Evolutionary conservation across 2,329 filamentous ascomycete genomes (phyloP).

Genomic region (Colletotrichum shisoi): DNA sequence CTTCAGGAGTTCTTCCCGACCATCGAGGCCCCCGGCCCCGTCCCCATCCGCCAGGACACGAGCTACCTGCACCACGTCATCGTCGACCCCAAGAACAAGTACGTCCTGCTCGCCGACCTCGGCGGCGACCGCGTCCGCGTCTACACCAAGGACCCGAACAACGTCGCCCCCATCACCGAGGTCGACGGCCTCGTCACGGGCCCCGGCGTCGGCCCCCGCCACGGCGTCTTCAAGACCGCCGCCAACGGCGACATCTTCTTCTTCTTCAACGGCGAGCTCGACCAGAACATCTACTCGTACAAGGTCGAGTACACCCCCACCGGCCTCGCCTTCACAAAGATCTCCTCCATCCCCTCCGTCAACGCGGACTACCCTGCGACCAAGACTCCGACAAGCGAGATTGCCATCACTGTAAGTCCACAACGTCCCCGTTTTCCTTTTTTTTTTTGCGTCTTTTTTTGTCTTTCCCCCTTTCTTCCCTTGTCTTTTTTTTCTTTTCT

Average conservation of each 20-base stretch:
- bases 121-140: constrained; percentile 38
- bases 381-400: constrained; percentile 41
- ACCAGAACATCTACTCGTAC: constrained; percentile 41
- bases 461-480: not conserved
- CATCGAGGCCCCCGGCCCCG: constrained; percentile 37
- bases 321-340: constrained; percentile 41
- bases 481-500: too few relatives aligned
- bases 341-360: constrained; percentile 38
- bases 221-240: constrained; percentile 40
- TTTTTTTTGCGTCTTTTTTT: not conserved
- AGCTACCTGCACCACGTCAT: constrained; percentile 39
- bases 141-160: constrained; percentile 34
- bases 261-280: constrained; percentile 42
- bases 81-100: constrained; percentile 35
- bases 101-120: constrained; percentile 36
- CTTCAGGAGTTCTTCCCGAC: constrained; percentile 40
- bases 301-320: constrained; percentile 39
- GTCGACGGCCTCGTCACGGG: constrained; percentile 35
- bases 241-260: constrained; percentile 39
- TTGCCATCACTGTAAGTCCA: constrained; percentile 39
- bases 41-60: constrained; percentile 33
- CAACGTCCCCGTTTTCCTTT: not conserved
- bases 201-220: constrained; percentile 39
- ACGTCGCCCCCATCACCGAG: constrained; percentile 39
- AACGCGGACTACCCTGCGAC: constrained; percentile 35